Base-by-base conservation (phyloP, 2,329 filamentous ascomycete genomes). In the Monosporascus cannonballus region DNA sequence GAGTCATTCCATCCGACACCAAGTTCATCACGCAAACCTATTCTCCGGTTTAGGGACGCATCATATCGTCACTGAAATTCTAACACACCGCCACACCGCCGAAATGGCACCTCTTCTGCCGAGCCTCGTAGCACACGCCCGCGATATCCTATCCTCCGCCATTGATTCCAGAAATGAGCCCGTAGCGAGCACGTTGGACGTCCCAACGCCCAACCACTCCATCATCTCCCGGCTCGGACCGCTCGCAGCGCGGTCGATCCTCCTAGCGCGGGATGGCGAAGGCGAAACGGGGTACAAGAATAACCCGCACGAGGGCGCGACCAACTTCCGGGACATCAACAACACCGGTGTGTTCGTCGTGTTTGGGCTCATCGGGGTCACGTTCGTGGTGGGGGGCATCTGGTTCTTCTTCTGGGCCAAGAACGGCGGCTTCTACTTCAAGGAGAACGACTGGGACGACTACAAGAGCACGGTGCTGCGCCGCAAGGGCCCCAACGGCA, bases 371-470 rank as follows among this genome's bases (percentile, higher is more conserved):
- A 83, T 97, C 50, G 90, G 89, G 36, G 84, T 85, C 1, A 83
- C 74, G 34, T 87, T 97, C 66, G 87, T 94, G 24, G 54, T 89
- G 3, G 81, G 77, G 0, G 82, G 79, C 24, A 90, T 97, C 66
- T 99, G 94, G 92, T 96, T 99, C 80, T 97, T 99, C 80, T 96
- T 96, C 79, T 95, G 90, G 88, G 93, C 93, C 53, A 93, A 89
- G 73, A 96, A 97, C 63, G 94, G 94, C 56, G 94, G 94, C 15
- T 96, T 97, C 75, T 76, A 88, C 58, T 97, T 91, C 78, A 80
- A 81, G 47, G 76, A 95, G 57, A 78, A 83, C 37, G 94, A 99
- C 71, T 99, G 94, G 93, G 93, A 97, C 6, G 94, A 99, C 66
- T 99, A 99, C 82, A 97, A 97, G 70, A 87, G 88, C 1, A 96